A percentile compares a stretch with the other conserved stretches of the same genome.
Conservation (phyloP, 352 stramenopile genomes). For the Blastocystis sp. region DNA sequence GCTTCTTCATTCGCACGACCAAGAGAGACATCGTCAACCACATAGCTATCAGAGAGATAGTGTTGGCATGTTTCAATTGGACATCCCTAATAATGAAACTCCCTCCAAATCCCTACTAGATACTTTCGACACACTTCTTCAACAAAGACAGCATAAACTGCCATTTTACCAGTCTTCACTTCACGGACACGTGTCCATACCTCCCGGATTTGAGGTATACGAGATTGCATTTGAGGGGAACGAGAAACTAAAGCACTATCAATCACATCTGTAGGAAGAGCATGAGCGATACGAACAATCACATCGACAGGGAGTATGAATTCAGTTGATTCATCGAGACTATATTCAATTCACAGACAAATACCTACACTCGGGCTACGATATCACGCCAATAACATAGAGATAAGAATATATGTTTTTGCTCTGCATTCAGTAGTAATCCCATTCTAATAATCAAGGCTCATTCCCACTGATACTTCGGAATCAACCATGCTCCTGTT, state of each 20-base stretch:
- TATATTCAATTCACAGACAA: background rate
- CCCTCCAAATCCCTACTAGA: background rate
- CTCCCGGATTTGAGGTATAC: background rate
- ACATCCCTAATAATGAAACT: background rate
- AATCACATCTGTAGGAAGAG: background rate
- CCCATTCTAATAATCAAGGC: background rate
- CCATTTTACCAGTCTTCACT: conserved; percentile 52
- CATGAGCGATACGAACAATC: background rate
- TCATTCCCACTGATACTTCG: background rate
- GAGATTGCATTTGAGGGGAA: background rate
- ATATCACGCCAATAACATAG: conserved; percentile 53
- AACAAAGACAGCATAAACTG: conserved; percentile 24
- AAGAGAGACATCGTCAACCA: background rate
- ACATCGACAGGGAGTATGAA: conserved; percentile 3
- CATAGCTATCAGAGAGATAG: conserved; percentile 30
- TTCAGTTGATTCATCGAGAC: conserved; percentile 13
- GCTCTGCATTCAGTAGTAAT: background rate
- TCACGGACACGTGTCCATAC: conserved; percentile 8
- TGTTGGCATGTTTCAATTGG: conserved; percentile 18
- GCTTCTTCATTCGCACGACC: background rate
- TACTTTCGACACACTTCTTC: background rate
- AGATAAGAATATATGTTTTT: conserved; percentile 13
- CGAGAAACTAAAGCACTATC: background rate
- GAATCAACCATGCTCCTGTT: conserved; percentile 26
- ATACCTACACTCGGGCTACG: background rate